Conservation (phyloP, 139 green algal species). For the Gonium pectorale region DNA sequence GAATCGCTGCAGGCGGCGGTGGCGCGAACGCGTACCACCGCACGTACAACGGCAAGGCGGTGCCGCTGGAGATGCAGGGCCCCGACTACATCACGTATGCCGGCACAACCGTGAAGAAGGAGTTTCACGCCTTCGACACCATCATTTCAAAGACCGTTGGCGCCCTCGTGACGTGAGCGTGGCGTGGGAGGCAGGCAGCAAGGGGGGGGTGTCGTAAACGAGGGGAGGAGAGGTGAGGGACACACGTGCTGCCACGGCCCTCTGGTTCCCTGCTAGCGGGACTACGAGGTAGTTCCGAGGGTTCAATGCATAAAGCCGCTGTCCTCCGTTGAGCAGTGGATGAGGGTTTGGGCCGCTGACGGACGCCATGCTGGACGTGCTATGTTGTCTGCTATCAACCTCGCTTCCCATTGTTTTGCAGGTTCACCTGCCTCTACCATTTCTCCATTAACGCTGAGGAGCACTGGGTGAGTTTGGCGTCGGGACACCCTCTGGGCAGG, state of each 20-base stretch:
- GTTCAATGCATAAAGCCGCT: too few species aligned
- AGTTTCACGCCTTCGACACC: slow-evolving; percentile 54
- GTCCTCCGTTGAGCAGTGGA: too few species aligned
- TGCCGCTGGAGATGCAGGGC: slow-evolving; percentile 50
- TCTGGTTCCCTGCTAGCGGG: too few species aligned
- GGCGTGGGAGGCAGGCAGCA: too few species aligned
- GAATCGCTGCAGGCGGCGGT: slow-evolving; percentile 46
- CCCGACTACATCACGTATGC: slow-evolving; percentile 63
- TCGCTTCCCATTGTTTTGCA: not conserved
- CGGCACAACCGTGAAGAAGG: slow-evolving; percentile 52
- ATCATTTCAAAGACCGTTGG: slow-evolving; percentile 48
- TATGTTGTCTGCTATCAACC: too few species aligned
- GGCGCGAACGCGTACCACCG: slow-evolving; percentile 34
- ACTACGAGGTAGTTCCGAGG: too few species aligned
- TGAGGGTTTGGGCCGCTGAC: too few species aligned
- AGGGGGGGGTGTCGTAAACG: too few species aligned
- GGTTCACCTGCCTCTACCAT: slow-evolving; percentile 63
- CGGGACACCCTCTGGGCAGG: too few species aligned
- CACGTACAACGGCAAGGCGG: slow-evolving; percentile 53
- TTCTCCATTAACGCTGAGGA: slow-evolving; percentile 62
- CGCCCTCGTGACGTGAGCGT: slow-evolving; percentile 46
- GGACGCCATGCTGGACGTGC: too few species aligned
- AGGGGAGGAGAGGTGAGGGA: too few species aligned
- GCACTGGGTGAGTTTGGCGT: slow-evolving; percentile 67
- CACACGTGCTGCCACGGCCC: too few species aligned